These are phyloP conservation scores for Yarrowia sp. DNA, from an alignment of 805 yeast genomes.

Conservation along the genomic window DNA sequence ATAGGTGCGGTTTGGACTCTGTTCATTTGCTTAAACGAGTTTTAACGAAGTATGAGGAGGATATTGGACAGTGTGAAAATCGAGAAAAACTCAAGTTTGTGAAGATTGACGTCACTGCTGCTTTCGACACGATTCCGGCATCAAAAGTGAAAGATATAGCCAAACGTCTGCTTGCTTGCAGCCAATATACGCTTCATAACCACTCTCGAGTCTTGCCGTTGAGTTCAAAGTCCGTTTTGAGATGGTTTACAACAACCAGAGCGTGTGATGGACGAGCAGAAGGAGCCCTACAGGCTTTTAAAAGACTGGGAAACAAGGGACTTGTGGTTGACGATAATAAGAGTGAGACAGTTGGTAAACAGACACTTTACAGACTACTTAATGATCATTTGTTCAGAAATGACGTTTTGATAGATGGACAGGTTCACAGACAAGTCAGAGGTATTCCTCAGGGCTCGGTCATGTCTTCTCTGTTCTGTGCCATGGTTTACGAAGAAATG, in stretches of 20 bases:
- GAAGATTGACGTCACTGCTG: constrained; percentile 6
- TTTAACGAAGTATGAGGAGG: background rate
- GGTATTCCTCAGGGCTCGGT: constrained; percentile 20
- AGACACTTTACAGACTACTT: background rate
- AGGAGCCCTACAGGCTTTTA: background rate
- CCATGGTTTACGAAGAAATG: constrained; percentile 19
- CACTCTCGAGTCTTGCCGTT: background rate
- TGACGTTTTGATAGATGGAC: background rate
- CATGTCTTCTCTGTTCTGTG: background rate
- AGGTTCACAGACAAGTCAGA: background rate
- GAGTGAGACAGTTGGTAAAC: background rate
- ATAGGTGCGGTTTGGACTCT: background rate
- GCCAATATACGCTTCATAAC: background rate
- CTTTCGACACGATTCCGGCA: constrained; percentile 9
- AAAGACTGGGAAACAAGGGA: background rate
- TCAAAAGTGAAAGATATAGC: background rate
- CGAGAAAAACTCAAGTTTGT: constrained; percentile 7
- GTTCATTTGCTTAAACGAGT: background rate
- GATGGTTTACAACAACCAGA: background rate
- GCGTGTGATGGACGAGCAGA: background rate
- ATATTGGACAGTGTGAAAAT: no score
- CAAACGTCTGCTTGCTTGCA: background rate
- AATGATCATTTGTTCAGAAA: background rate
- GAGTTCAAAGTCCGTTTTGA: background rate
- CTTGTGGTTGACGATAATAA: background rate